Evolutionary conservation across 306 rosid genomes (phyloP).

Genomic region (Styphnolobium japonicum): DNA sequence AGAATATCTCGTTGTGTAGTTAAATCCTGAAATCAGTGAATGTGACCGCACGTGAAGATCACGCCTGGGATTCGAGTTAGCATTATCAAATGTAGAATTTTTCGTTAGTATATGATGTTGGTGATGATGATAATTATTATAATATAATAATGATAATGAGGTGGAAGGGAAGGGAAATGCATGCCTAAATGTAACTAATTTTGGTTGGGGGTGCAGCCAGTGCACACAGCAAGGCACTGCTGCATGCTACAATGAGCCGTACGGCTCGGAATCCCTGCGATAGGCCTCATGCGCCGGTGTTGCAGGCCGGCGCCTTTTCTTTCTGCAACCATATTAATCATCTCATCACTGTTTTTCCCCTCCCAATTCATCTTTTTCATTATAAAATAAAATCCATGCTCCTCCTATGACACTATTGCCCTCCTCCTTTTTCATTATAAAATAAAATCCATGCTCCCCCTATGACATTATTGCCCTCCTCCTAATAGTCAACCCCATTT

Average conservation of each 20-base stretch:
- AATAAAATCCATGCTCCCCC: too few relatives aligned
- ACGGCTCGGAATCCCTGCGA: slow-evolving; percentile 15
- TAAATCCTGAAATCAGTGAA: too few relatives aligned
- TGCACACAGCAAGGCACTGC: neutral
- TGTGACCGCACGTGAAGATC: neutral
- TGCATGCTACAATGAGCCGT: neutral
- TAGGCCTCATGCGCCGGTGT: slow-evolving; percentile 25
- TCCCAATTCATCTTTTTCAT: too few relatives aligned
- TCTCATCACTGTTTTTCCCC: neutral
- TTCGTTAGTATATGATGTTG: too few relatives aligned
- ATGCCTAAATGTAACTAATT: neutral
- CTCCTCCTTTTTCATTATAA: neutral
- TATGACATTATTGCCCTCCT: neutral
- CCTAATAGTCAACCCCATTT: slow-evolving; percentile 21
- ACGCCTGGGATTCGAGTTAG: neutral
- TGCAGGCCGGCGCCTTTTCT: slow-evolving; percentile 21
- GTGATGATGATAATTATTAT: neutral
- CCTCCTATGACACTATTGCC: neutral
- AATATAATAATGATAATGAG: neutral
- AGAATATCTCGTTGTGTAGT: too few relatives aligned
- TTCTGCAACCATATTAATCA: slow-evolving; percentile 11
- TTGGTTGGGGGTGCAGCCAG: neutral
- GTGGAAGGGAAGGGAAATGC: neutral
- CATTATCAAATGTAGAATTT: neutral
- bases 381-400: neutral